Conservation (phyloP, 2,329 filamentous ascomycete genomes). For the Trichoderma koningii region DNA sequence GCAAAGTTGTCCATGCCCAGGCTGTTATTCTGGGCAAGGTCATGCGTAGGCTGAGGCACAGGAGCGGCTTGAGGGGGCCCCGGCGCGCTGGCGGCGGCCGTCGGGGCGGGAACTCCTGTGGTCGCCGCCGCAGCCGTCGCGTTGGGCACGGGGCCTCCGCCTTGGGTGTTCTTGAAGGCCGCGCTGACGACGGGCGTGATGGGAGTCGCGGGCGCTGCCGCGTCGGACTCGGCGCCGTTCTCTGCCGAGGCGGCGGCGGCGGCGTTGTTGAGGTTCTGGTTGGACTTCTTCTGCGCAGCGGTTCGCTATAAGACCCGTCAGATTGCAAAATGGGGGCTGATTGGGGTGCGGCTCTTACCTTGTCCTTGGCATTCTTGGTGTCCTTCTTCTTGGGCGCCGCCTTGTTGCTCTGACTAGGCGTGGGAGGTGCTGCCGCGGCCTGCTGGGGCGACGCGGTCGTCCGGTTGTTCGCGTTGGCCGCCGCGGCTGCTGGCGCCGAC, state of each 20-base stretch:
- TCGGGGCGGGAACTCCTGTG: constrained; percentile 37
- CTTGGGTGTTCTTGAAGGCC: constrained; percentile 47
- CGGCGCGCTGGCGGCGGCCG: constrained; percentile 37
- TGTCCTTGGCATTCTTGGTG: constrained; percentile 63
- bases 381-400: constrained; percentile 78
- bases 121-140: constrained; percentile 34
- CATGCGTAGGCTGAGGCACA: constrained; percentile 50
- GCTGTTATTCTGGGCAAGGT: constrained; percentile 49
- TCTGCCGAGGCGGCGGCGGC: constrained; percentile 63
- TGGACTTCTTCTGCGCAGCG: constrained; percentile 65
- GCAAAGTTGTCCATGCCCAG: constrained; percentile 50
- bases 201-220: constrained; percentile 63
- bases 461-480: constrained; percentile 55
- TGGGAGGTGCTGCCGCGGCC: constrained; percentile 69
- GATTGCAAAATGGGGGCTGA: constrained; percentile 25
- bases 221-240: constrained; percentile 56
- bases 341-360: constrained; percentile 47
- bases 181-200: constrained; percentile 59
- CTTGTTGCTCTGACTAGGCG: constrained; percentile 73
- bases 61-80: constrained; percentile 46
- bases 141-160: constrained; percentile 37
- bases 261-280: constrained; percentile 51
- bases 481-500: constrained; percentile 55
- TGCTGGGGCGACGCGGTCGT: constrained; percentile 64
- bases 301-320: constrained; percentile 45